Evolutionary conservation across 2,329 filamentous ascomycete species (phyloP).

Genomic region (Fusarium tricinctum): DNA sequence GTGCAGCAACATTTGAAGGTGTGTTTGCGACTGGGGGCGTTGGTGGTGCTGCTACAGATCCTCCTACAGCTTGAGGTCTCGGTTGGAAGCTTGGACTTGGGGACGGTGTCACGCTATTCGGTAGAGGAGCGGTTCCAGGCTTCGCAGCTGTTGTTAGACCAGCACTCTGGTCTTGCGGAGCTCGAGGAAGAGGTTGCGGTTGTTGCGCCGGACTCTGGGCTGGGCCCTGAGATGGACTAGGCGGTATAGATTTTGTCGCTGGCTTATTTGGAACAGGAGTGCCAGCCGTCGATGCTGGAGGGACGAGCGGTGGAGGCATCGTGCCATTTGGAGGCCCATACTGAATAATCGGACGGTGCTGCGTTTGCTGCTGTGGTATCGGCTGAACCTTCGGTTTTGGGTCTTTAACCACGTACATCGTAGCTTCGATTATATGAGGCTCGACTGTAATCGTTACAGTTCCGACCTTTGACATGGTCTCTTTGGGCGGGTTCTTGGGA

Average conservation of each 20-base stretch:
- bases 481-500: slow-evolving; percentile 75
- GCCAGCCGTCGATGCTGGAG: slow-evolving; percentile 48
- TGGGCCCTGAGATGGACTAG: slow-evolving; percentile 39
- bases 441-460: slow-evolving; percentile 81
- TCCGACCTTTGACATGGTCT: slow-evolving; percentile 80
- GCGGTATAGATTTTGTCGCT: slow-evolving; percentile 36
- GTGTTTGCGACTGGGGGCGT: slow-evolving; percentile 43
- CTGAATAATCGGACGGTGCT: slow-evolving; percentile 70
- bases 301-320: slow-evolving; percentile 68
- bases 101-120: slow-evolving; percentile 32
- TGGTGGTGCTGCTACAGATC: slow-evolving; percentile 40
- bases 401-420: slow-evolving; percentile 79
- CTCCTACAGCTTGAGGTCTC: slow-evolving; percentile 33
- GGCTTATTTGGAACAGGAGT: slow-evolving; percentile 41
- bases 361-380: slow-evolving; percentile 49
- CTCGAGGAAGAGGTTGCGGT: slow-evolving; percentile 35
- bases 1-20: slow-evolving; percentile 41
- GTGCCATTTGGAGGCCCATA: slow-evolving; percentile 74
- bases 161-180: slow-evolving; percentile 29
- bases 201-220: slow-evolving; percentile 40
- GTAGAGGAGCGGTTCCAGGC: slow-evolving; percentile 30
- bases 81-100: slow-evolving; percentile 40
- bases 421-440: slow-evolving; percentile 83
- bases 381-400: slow-evolving; percentile 63
- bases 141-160: slow-evolving; percentile 32